Conservation (phyloP, 2,329 filamentous ascomycete species). For the Elsinoe batatas region DNA sequence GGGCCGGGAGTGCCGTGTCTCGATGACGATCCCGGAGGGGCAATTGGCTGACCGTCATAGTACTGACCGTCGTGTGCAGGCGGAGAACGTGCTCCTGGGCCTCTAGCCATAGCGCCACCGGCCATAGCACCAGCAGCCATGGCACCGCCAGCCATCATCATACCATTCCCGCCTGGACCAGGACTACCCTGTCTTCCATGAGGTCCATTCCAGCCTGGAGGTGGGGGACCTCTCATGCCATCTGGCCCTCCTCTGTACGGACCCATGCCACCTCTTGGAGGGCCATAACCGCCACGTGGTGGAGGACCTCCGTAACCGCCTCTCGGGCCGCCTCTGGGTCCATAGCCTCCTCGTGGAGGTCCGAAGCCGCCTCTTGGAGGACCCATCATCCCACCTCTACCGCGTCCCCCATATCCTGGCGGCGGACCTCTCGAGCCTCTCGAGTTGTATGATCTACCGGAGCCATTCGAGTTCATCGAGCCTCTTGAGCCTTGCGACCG, state of each 20-base stretch:
- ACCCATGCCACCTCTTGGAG: slow-evolving; percentile 36
- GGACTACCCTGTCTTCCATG: slow-evolving; percentile 29
- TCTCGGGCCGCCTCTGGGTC: slow-evolving; percentile 42
- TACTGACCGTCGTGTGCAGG: slow-evolving; percentile 18
- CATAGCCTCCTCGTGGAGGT: slow-evolving; percentile 33
- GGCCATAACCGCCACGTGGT: slow-evolving; percentile 31
- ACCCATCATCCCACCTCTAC: slow-evolving; percentile 21
- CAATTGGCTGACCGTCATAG: slow-evolving; percentile 31
- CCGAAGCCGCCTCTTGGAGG: slow-evolving; percentile 16
- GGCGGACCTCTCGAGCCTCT: slow-evolving; percentile 26
- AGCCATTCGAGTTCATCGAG: slow-evolving; percentile 32
- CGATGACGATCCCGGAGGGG: slow-evolving; percentile 15
- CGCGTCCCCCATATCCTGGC: slow-evolving; percentile 19
- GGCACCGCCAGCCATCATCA: slow-evolving; percentile 17
- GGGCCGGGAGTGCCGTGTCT: slow-evolving; percentile 15
- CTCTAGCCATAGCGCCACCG: slow-evolving; percentile 24
- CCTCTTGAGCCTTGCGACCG: slow-evolving; percentile 39
- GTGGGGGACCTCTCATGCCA: slow-evolving; percentile 25
- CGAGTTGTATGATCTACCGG: slow-evolving; percentile 25
- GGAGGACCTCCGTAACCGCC: slow-evolving; percentile 34
- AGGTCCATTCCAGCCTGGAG: slow-evolving; percentile 24
- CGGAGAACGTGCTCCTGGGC: slow-evolving; percentile 33
- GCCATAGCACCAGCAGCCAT: slow-evolving; percentile 23
- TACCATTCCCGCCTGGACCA: slow-evolving; percentile 16
- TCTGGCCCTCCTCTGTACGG: slow-evolving; percentile 27